Percentiles rank a stretch among this genome's conserved stretches.
These are phyloP conservation scores for Dryadomyces quercivorus DNA, from an alignment of 2,329 filamentous ascomycete species.

Conservation along the genomic window DNA sequence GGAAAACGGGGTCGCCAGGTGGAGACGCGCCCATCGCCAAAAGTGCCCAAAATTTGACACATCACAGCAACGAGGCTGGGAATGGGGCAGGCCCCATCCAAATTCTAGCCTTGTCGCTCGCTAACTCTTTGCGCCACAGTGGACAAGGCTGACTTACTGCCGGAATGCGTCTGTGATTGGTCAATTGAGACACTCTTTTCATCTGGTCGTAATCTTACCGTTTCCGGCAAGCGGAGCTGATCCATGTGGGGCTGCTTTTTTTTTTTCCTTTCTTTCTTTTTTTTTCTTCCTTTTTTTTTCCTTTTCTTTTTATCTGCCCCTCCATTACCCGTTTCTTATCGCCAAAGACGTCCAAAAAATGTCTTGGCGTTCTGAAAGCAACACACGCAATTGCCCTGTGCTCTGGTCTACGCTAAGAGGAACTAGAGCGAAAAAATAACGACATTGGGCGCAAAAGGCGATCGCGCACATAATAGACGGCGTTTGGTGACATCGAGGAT, in stretches of 20 bases:
- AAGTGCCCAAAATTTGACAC: neutral
- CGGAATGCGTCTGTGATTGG: neutral
- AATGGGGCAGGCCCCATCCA: too few relatives aligned
- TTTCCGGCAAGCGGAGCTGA: neutral
- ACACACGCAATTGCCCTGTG: neutral
- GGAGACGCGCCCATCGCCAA: too few relatives aligned
- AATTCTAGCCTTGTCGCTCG: neutral
- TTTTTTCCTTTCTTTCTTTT: neutral
- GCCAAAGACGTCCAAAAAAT: neutral
- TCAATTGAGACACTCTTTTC: neutral
- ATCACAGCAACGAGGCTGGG: neutral
- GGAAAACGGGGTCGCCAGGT: neutral
- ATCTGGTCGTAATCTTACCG: neutral
- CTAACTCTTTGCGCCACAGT: neutral
- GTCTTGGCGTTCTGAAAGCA: conserved; percentile 1
- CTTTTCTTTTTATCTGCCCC: neutral
- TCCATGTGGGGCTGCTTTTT: neutral
- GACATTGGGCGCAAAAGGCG: neutral
- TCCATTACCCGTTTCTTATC: neutral
- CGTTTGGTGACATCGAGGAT: neutral
- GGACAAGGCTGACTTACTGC: neutral
- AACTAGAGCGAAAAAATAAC: neutral
- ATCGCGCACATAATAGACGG: neutral
- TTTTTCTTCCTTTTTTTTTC: neutral
- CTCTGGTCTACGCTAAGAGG: neutral